These are phyloP conservation scores for Cronartium ribicola DNA, from an alignment of 1,284 basidiomycete species.

Conservation along the genomic window DNA sequence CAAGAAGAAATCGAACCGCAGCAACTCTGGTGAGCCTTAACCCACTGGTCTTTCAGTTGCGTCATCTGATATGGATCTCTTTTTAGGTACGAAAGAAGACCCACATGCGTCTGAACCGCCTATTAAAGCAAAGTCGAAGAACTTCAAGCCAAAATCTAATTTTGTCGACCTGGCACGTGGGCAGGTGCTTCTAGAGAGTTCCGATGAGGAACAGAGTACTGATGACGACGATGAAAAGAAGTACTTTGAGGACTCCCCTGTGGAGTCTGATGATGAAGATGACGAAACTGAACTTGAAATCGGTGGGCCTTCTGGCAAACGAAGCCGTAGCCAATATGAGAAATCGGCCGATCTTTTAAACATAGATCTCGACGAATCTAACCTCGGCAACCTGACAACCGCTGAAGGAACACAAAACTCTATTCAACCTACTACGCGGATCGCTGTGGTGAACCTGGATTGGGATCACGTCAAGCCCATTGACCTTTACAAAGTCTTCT, in stretches of 20 bases:
- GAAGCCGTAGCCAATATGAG: neutral
- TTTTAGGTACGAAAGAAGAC: too few species aligned
- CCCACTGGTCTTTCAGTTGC: too few species aligned
- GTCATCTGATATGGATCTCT: too few species aligned
- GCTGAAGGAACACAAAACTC: slow-evolving; percentile 50
- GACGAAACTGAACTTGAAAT: slow-evolving; percentile 44
- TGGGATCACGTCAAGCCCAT: slow-evolving; percentile 92
- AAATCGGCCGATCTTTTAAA: slow-evolving; percentile 57
- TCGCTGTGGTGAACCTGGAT: slow-evolving; percentile 93
- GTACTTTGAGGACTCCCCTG: slow-evolving; percentile 44
- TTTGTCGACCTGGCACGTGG: slow-evolving; percentile 81
- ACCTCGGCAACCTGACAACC: slow-evolving; percentile 46
- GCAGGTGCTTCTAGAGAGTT: slow-evolving; percentile 77
- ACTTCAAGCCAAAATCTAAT: neutral
- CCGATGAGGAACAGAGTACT: slow-evolving; percentile 57
- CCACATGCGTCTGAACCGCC: too few species aligned
- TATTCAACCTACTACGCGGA: slow-evolving; percentile 60
- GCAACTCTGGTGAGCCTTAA: neutral
- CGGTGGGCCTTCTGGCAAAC: neutral
- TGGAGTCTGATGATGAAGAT: slow-evolving; percentile 50
- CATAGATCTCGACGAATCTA: slow-evolving; percentile 69
- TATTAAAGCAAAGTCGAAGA: too few species aligned
- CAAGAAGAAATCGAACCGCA: neutral
- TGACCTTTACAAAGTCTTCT: slow-evolving; percentile 89
- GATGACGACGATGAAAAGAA: slow-evolving; percentile 60